Conservation (phyloP, 495 filamentous ascomycete species). For the Saxophila tyrrhenica region DNA sequence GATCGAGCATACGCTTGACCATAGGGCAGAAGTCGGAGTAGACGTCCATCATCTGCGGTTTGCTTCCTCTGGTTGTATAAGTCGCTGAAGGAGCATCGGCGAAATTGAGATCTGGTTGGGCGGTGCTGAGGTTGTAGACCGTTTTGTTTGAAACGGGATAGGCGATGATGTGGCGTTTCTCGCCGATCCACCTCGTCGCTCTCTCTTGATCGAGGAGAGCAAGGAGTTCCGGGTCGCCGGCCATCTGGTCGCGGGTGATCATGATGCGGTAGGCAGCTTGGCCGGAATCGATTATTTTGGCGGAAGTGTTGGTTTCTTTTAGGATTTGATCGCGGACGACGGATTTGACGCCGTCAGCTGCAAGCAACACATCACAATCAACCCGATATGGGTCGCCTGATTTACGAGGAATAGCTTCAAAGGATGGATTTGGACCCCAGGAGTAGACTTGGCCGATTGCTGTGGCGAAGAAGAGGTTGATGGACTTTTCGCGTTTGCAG, state of each 20-base stretch:
- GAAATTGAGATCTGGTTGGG: constrained; percentile 65
- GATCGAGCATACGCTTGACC: constrained; percentile 58
- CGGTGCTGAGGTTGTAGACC: constrained; percentile 69
- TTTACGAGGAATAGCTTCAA: constrained; percentile 47
- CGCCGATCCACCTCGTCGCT: constrained; percentile 71
- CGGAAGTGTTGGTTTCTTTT: constrained; percentile 39
- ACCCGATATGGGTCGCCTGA: constrained; percentile 41
- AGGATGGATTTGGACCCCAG: constrained; percentile 43
- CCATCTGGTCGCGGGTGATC: constrained; percentile 57
- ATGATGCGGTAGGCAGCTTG: constrained; percentile 82
- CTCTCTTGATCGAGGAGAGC: constrained; percentile 52
- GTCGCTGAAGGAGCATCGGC: constrained; percentile 59
- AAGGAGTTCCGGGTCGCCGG: constrained; percentile 53
- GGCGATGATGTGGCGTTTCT: constrained; percentile 69
- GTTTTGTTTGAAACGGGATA: constrained; percentile 64
- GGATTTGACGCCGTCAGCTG: constrained; percentile 64
- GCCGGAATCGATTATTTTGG: constrained; percentile 56
- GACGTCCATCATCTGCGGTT: constrained; percentile 53
- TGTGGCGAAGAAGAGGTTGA: constrained; percentile 60
- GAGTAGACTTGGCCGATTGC: constrained; percentile 41
- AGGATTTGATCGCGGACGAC: constrained; percentile 52
- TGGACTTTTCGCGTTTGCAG: constrained; percentile 50
- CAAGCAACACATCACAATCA: constrained; percentile 58
- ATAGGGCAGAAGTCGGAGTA: constrained; percentile 62
- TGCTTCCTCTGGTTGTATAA: constrained; percentile 64